Conservation (phyloP, 1,284 basidiomycete species). For the Mycosarcoma mackinlayi region DNA sequence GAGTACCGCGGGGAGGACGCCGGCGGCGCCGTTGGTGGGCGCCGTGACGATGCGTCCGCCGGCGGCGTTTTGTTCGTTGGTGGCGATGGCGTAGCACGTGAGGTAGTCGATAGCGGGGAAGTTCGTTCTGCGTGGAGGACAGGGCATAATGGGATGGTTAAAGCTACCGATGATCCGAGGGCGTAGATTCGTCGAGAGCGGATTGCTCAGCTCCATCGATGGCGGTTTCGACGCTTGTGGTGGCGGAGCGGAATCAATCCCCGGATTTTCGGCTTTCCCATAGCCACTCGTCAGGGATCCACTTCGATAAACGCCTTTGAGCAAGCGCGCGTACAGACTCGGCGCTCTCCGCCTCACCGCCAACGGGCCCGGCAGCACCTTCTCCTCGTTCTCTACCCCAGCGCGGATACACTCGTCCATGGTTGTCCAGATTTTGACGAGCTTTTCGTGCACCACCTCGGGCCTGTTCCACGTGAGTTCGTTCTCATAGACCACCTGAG, state of each 20-base stretch:
- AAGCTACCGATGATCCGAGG: slow-evolving; percentile 77
- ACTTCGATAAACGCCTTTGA: slow-evolving; percentile 77
- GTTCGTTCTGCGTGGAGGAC: slow-evolving; percentile 76
- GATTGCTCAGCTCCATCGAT: slow-evolving; percentile 4
- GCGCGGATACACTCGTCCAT: slow-evolving; percentile 94
- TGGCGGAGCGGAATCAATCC: slow-evolving; percentile 18
- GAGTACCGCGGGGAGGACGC: slow-evolving; percentile 86
- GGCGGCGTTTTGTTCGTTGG: slow-evolving; percentile 82
- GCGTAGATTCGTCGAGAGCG: neutral
- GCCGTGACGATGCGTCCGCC: slow-evolving; percentile 94
- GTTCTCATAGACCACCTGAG: slow-evolving; percentile 87
- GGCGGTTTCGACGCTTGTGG: neutral
- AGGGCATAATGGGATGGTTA: slow-evolving; percentile 78
- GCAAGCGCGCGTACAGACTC: slow-evolving; percentile 76
- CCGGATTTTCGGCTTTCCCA: slow-evolving; percentile 4
- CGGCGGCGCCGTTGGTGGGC: slow-evolving; percentile 80
- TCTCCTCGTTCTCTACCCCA: slow-evolving; percentile 83
- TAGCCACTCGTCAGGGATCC: slow-evolving; percentile 12
- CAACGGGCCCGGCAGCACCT: slow-evolving; percentile 84
- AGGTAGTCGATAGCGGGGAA: slow-evolving; percentile 95
- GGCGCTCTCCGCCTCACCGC: slow-evolving; percentile 59
- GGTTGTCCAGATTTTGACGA: slow-evolving; percentile 79
- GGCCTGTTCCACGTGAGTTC: slow-evolving; percentile 73
- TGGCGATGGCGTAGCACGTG: slow-evolving; percentile 70
- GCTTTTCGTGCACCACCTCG: slow-evolving; percentile 58